phyloP scores from a whole-genome alignment of 2,329 filamentous ascomycete genomes.

The Xylaria sp. region DNA sequence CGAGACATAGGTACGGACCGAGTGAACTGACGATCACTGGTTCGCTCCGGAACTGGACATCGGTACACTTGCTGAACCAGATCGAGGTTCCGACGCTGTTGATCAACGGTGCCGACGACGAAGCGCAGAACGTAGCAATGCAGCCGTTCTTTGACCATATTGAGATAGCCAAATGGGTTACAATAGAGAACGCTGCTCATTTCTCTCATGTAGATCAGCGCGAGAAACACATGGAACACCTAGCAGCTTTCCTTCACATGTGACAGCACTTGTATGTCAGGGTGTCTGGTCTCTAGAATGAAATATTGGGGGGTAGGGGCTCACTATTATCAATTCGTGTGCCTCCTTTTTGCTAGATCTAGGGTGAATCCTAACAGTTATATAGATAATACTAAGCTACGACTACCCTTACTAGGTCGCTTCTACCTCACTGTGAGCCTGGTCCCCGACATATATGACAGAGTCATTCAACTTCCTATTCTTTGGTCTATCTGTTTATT shows the following conservation, averaged over 20 bases:
- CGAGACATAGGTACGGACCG: constrained; percentile 36
- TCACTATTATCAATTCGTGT: too few species aligned
- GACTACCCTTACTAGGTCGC: too few species aligned
- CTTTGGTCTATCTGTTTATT: background rate
- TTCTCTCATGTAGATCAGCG: constrained; percentile 51
- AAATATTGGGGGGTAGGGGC: too few species aligned
- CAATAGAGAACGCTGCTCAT: constrained; percentile 51
- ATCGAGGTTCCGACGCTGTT: constrained; percentile 51
- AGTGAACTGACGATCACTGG: constrained; percentile 39
- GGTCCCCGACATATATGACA: background rate
- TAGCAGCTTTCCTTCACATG: constrained; percentile 12
- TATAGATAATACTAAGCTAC: too few species aligned
- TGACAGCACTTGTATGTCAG: background rate
- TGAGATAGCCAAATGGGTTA: constrained; percentile 52
- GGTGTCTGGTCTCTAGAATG: too few species aligned
- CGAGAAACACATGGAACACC: constrained; percentile 45
- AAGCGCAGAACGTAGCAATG: constrained; percentile 51
- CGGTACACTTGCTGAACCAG: constrained; percentile 41
- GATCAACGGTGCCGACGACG: constrained; percentile 52
- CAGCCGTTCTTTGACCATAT: constrained; percentile 52
- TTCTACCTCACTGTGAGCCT: too few species aligned
- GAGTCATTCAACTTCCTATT: background rate
- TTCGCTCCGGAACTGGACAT: constrained; percentile 46
- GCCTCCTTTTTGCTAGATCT: too few species aligned
- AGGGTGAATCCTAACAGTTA: too few species aligned